Evolutionary conservation across 2,329 filamentous ascomycete genomes (phyloP).

Genomic region (Verticillium dahliae): DNA sequence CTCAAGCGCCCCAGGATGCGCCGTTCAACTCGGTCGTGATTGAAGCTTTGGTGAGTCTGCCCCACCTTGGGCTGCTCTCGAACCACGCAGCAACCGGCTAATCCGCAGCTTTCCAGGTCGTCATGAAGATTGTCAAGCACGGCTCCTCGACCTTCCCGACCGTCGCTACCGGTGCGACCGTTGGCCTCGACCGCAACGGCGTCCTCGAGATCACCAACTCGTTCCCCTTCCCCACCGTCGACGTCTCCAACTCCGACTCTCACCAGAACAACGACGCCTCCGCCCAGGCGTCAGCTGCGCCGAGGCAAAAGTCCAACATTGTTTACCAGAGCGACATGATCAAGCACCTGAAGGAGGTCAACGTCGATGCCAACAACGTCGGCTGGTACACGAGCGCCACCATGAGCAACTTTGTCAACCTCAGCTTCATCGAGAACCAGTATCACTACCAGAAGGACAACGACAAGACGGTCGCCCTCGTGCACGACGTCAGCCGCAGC

Average conservation of each 20-base stretch:
- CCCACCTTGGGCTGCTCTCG: conserved; percentile 4
- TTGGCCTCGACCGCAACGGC: conserved; percentile 83
- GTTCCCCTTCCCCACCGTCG: conserved; percentile 86
- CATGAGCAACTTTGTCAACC: conserved; percentile 97
- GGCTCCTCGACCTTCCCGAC: conserved; percentile 83
- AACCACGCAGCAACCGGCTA: background rate
- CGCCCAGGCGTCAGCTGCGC: conserved; percentile 76
- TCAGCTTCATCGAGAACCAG: conserved; percentile 96
- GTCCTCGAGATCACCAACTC: conserved; percentile 87
- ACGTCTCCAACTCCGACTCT: conserved; percentile 60
- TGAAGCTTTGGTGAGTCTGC: conserved; percentile 74
- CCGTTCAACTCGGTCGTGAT: conserved; percentile 86
- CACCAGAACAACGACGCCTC: conserved; percentile 66
- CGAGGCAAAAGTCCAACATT: conserved; percentile 83
- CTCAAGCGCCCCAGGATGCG: conserved; percentile 53
- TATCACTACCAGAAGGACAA: conserved; percentile 96
- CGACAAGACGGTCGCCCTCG: conserved; percentile 78
- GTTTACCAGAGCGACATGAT: conserved; percentile 96
- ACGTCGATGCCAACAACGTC: conserved; percentile 95
- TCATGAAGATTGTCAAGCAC: conserved; percentile 98
- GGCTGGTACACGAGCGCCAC: conserved; percentile 98
- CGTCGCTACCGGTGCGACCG: conserved; percentile 80
- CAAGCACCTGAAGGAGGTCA: conserved; percentile 91
- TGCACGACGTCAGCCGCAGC: conserved; percentile 93
- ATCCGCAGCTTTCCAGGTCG: conserved; percentile 53